A percentile compares a stretch with the other conserved stretches of the same genome.
These are phyloP conservation scores for Auriculariales sp. DNA, from an alignment of 768 basidiomycete genomes.

Conservation along the genomic window DNA sequence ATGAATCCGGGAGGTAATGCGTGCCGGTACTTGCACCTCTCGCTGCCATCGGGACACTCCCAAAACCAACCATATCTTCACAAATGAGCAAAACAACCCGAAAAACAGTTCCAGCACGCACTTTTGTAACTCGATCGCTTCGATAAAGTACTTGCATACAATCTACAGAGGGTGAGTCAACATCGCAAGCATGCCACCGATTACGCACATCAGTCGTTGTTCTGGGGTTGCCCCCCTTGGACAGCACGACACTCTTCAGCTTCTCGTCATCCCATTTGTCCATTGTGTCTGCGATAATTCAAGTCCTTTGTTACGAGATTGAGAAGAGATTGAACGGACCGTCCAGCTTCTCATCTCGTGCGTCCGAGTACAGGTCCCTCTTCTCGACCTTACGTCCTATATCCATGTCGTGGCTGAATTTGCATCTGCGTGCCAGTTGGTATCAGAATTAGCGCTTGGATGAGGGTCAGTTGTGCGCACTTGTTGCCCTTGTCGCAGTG, in stretches of 20 bases:
- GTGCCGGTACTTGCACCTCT: slow-evolving; percentile 85
- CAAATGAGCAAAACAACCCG: background rate
- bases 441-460: background rate
- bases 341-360: slow-evolving; percentile 59
- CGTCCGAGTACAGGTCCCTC: slow-evolving; percentile 87
- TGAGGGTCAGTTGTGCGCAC: background rate
- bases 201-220: slow-evolving; percentile 75
- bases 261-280: slow-evolving; percentile 96
- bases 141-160: slow-evolving; percentile 94
- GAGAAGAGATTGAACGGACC: slow-evolving; percentile 29
- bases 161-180: slow-evolving; percentile 35
- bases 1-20: slow-evolving; percentile 94
- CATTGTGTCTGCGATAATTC: slow-evolving; percentile 65
- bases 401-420: slow-evolving; percentile 89
- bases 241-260: slow-evolving; percentile 70
- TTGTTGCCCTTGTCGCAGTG: slow-evolving; percentile 85
- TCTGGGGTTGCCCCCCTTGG: slow-evolving; percentile 79
- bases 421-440: slow-evolving; percentile 37
- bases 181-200: background rate
- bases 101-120: slow-evolving; percentile 17
- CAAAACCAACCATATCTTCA: slow-evolving; percentile 82
- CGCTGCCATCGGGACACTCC: slow-evolving; percentile 76
- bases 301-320: background rate
- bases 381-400: slow-evolving; percentile 88
- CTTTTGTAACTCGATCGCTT: slow-evolving; percentile 88